phyloP scores from a whole-genome alignment of 106 monocot species.

The Dioscorea zingiberensis region DNA sequence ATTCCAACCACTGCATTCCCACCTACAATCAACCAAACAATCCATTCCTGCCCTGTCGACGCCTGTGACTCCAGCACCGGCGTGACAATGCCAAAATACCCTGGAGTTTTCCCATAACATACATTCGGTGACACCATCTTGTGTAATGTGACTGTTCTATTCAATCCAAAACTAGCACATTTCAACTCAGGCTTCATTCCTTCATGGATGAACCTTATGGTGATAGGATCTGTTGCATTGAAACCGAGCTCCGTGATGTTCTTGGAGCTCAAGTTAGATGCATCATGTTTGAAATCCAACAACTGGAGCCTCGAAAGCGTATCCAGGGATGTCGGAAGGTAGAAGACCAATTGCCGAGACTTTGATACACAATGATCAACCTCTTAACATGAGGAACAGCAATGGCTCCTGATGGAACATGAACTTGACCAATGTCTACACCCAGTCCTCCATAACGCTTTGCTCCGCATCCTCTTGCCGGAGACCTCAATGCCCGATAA shows the following conservation, averaged over 20 bases:
- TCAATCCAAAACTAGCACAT: slow-evolving; percentile 18
- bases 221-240: slow-evolving; percentile 1
- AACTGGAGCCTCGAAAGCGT: slow-evolving; percentile 20
- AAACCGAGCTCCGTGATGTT: neutral
- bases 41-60: slow-evolving; percentile 2
- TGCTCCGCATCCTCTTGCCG: slow-evolving; percentile 12
- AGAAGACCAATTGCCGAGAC: slow-evolving; percentile 23
- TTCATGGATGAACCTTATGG: slow-evolving; percentile 13
- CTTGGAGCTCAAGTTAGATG: neutral
- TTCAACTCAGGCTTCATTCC: slow-evolving; percentile 2
- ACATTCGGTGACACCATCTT: neutral
- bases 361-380: slow-evolving; percentile 17
- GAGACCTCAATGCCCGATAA: slow-evolving; percentile 15
- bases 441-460: slow-evolving; percentile 14
- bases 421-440: neutral
- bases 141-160: neutral
- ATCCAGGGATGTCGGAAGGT: slow-evolving; percentile 14
- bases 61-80: neutral
- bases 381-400: slow-evolving; percentile 4
- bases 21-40: slow-evolving; percentile 1
- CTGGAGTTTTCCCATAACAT: slow-evolving; percentile 13
- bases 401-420: slow-evolving; percentile 17
- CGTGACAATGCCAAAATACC: slow-evolving; percentile 31
- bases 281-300: slow-evolving; percentile 30
- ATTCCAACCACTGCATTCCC: slow-evolving; percentile 10